Evolutionary conservation across 1,284 basidiomycete genomes (phyloP).

Genomic region (Pseudozyma flocculosa): DNA sequence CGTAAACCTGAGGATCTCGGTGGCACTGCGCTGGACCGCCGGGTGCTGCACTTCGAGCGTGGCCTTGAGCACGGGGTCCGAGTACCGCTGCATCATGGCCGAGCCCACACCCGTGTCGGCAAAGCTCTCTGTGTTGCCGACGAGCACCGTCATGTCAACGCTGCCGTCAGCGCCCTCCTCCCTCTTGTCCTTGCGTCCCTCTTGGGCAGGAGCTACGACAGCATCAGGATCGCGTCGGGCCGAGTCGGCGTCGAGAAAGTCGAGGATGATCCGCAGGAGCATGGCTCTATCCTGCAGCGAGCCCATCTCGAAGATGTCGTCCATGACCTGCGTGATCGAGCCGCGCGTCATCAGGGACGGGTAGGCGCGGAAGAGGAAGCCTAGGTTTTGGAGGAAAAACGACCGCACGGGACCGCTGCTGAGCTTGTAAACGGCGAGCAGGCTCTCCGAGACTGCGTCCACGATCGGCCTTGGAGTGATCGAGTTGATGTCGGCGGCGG

Average conservation of each 20-base stretch:
- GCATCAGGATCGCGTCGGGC: constrained; percentile 26
- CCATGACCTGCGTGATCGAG: constrained; percentile 80
- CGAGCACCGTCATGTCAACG: constrained; percentile 73
- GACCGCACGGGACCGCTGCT: constrained; percentile 65
- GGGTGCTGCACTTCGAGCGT: constrained; percentile 62
- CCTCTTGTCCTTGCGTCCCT: constrained; percentile 10
- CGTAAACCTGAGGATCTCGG: constrained; percentile 87
- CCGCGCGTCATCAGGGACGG: constrained; percentile 82
- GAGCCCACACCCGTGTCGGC: constrained; percentile 96
- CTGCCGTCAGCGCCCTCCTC: constrained; percentile 65
- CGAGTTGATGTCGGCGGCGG: constrained; percentile 21
- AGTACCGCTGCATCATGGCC: constrained; percentile 87
- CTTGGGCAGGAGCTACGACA: constrained; percentile 19
- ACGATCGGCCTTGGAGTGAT: constrained; percentile 68
- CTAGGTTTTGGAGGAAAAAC: constrained; percentile 75
- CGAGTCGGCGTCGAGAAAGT: constrained; percentile 58
- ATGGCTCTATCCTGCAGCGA: constrained; percentile 73
- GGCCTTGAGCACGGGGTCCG: constrained; percentile 76
- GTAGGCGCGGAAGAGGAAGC: constrained; percentile 84
- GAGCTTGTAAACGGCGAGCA: constrained; percentile 72
- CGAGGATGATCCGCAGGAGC: constrained; percentile 82
- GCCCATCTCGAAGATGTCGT: constrained; percentile 72
- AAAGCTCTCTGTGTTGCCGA: constrained; percentile 89
- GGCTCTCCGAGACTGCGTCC: constrained; percentile 75
- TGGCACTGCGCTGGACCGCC: constrained; percentile 75